These are phyloP conservation scores for Globisporangium paddicum DNA, from an alignment of 352 stramenopile species.

Conservation along the genomic window DNA sequence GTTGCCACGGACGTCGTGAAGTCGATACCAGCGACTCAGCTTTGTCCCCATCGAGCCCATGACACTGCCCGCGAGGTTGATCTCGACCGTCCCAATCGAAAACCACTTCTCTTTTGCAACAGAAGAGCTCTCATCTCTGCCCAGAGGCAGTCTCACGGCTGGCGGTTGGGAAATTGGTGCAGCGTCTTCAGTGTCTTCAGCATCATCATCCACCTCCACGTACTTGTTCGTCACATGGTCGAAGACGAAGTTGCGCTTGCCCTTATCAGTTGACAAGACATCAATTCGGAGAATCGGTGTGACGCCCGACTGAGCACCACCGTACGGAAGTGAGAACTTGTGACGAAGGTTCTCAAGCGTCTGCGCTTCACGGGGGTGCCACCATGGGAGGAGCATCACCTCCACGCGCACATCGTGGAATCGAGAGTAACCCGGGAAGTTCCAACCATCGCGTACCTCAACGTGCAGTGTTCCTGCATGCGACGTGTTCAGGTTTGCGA, in stretches of 20 bases:
- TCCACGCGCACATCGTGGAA: constrained; percentile 85
- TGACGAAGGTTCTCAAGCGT: constrained; percentile 70
- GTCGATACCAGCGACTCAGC: constrained; percentile 79
- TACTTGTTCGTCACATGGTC: constrained; percentile 84
- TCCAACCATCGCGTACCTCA: constrained; percentile 84
- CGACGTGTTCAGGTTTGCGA: constrained; percentile 87
- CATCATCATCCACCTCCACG: constrained; percentile 75
- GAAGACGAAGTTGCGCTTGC: constrained; percentile 82
- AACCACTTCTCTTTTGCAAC: constrained; percentile 65
- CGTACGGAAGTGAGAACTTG: constrained; percentile 79
- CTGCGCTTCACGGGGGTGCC: constrained; percentile 71
- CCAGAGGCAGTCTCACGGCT: constrained; percentile 16
- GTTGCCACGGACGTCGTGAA: constrained; percentile 74
- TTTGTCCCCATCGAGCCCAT: constrained; percentile 71
- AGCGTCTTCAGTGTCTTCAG: constrained; percentile 33
- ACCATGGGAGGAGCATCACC: constrained; percentile 84
- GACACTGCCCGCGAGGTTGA: constrained; percentile 83
- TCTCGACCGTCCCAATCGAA: constrained; percentile 73
- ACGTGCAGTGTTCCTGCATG: constrained; percentile 74
- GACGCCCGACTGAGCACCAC: constrained; percentile 80
- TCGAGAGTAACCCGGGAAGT: constrained; percentile 68
- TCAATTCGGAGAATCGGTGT: constrained; percentile 82
- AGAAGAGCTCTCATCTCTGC: constrained; percentile 48
- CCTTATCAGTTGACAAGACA: constrained; percentile 59
- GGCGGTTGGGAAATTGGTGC: constrained; percentile 12